A percentile compares a stretch with the other conserved stretches of the same genome.
phyloP scores from a whole-genome alignment of 768 basidiomycete genomes.

The Basidioascus undulatus region DNA sequence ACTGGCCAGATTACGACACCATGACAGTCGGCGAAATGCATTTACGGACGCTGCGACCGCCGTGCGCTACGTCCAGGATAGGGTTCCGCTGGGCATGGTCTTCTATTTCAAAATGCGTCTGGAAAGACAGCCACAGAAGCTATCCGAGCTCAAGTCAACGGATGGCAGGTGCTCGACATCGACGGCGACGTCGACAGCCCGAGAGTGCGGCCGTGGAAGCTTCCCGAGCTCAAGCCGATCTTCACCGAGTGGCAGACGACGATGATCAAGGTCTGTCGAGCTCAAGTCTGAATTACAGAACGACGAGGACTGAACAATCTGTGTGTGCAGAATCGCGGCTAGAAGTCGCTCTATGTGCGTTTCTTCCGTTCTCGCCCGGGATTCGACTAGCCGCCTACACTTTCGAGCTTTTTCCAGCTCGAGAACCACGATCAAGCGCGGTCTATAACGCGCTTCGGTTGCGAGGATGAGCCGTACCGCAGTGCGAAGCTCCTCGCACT shows the following conservation, averaged over 20 bases:
- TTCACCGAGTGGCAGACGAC: conserved; percentile 31
- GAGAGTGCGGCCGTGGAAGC: conserved; percentile 26
- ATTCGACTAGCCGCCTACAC: conserved; percentile 2
- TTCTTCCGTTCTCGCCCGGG: conserved; percentile 2
- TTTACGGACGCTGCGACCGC: conserved; percentile 36
- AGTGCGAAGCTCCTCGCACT: conserved; percentile 39
- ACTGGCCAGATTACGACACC: conserved; percentile 26
- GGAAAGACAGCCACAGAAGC: too few species aligned
- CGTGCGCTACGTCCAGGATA: too few species aligned
- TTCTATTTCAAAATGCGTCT: conserved; percentile 17
- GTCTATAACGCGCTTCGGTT: conserved; percentile 39
- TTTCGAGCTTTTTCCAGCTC: conserved; percentile 26
- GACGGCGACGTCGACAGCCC: conserved; percentile 25
- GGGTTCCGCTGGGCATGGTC: too few species aligned
- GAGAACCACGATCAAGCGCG: conserved; percentile 50
- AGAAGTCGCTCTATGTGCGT: conserved; percentile 30
- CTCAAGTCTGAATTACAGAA: too few species aligned
- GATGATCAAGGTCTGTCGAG: conserved; percentile 29
- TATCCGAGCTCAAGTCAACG: too few species aligned
- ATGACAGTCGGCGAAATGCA: conserved; percentile 43
- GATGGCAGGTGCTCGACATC: too few species aligned
- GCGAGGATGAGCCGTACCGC: conserved; percentile 35
- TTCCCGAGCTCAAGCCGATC: conserved; percentile 28
- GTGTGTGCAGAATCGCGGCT: too few species aligned
- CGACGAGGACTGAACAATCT: too few species aligned